Evolutionary conservation across 1,284 basidiomycete genomes (phyloP), one percentile per base, ranked within the genome.

Genomic region (Tremellales sp.): DNA sequence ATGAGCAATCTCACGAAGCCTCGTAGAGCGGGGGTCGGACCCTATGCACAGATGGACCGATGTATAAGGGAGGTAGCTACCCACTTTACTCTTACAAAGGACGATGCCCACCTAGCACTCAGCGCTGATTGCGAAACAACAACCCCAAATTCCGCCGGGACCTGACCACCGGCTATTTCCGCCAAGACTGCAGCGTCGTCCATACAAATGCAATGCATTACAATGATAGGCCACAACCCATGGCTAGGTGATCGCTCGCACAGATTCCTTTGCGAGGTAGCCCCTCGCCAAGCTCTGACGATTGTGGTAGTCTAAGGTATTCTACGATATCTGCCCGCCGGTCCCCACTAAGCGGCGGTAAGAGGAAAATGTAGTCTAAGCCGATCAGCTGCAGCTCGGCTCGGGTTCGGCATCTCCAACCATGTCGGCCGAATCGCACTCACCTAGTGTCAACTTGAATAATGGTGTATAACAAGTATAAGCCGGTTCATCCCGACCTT

Each of bases 221-320:
- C 36, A 39, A 21, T 8, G 36, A 11, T 8, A 39, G 11, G 11
- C 36, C 68, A 37, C 63, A 68, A 37, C 81, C 83, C 10, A 96
- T 78, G 1, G 86, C 85, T 52, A 91, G 78, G 67, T 97, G 92
- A 72, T 97, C 92, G 61, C 87, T 90, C 10, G 87, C 87, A 58
- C 85, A 87, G 23, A 92, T 78, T 15, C 82, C 83, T 57, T 81
- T 82, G 61, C 82, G 79, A n/a, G 92, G 92, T 39, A 97, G 73
- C 7, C 91, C 92, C 8, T 79, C 79, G 6, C 78, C 79, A 8
- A 96, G 78, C 44, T 84, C 80, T 45, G 80, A 75, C n/a, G 79
- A 79, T 17, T 62, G 66, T 53, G 84, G 85, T 8, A 87, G 84
- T 29, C 80, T 72, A 17, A 90, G 80, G 12, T 92, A 74, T 19